Conservation (phyloP, 805 yeast genomes). For the Cyberlindnera maritima region DNA sequence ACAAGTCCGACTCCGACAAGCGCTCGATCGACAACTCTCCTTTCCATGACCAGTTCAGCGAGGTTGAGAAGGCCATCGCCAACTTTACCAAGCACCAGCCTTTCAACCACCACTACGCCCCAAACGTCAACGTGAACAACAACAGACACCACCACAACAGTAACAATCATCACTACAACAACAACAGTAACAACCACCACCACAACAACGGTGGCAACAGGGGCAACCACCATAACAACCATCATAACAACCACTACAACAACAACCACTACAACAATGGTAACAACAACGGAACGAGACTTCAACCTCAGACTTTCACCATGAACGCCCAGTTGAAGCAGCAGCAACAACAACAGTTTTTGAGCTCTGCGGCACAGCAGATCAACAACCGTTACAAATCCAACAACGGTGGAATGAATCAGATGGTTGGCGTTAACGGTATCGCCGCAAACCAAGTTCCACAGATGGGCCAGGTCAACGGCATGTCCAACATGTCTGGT, state of each 20-base stretch:
- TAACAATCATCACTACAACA: constrained; percentile 9
- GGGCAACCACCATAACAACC: background rate
- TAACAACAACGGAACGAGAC: constrained; percentile 11
- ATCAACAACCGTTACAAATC: constrained; percentile 21
- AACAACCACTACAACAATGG: constrained; percentile 4
- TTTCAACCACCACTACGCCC: constrained; percentile 31
- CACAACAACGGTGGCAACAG: constrained; percentile 4
- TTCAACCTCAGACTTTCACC: constrained; percentile 18
- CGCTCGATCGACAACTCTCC: constrained; percentile 17
- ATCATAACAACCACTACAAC: constrained; percentile 3
- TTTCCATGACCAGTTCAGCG: constrained; percentile 26
- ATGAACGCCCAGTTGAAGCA: constrained; percentile 26
- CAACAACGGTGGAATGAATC: constrained; percentile 1
- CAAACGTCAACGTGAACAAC: constrained; percentile 26
- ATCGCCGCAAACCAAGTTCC: constrained; percentile 5
- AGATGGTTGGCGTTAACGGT: constrained; percentile 1
- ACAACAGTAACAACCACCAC: constrained; percentile 4
- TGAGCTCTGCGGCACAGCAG: constrained; percentile 18
- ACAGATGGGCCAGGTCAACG: background rate
- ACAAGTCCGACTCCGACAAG: background rate
- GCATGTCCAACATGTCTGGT: background rate
- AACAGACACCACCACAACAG: constrained; percentile 9
- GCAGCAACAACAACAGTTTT: constrained; percentile 25
- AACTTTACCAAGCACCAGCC: constrained; percentile 31
- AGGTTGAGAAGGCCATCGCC: constrained; percentile 29